Percentiles rank a stretch among this genome's conserved stretches.
Evolutionary conservation across 768 basidiomycete genomes (phyloP).

Genomic region (Suillus subaureus): DNA sequence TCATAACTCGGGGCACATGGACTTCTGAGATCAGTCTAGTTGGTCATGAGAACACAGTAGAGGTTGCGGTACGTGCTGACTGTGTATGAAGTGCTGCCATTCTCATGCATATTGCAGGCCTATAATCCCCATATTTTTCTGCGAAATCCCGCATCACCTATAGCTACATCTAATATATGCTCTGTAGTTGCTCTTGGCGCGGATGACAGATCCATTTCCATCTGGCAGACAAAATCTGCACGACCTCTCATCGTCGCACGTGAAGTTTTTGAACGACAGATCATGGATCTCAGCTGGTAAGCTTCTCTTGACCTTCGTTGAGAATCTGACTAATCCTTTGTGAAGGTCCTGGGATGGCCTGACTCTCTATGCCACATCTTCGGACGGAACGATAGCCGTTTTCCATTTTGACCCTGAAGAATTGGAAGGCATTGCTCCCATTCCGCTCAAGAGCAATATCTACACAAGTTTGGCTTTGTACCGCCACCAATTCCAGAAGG

Average conservation of each 20-base stretch:
- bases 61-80: constrained; percentile 75
- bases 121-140: constrained; percentile 97
- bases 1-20: constrained; percentile 90
- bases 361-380: constrained; percentile 91
- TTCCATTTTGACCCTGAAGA: constrained; percentile 83
- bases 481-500: constrained; percentile 70
- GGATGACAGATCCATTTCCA: constrained; percentile 89
- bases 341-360: constrained; percentile 90
- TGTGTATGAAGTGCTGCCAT: background rate
- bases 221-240: constrained; percentile 95
- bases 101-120: constrained; percentile 45
- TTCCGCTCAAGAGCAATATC: constrained; percentile 74
- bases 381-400: constrained; percentile 91
- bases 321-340: constrained; percentile 10
- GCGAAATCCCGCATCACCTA: constrained; percentile 64
- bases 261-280: constrained; percentile 92
- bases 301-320: constrained; percentile 23
- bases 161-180: constrained; percentile 82
- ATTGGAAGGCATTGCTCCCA: constrained; percentile 80
- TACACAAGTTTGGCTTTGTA: constrained; percentile 78
- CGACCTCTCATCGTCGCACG: constrained; percentile 91
- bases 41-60: constrained; percentile 96
- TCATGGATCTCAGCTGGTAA: constrained; percentile 95
- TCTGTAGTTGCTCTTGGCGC: constrained; percentile 93
- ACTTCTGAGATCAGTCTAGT: constrained; percentile 91